Evolutionary conservation across 352 stramenopile species (phyloP).

Genomic region (Phytophthora idaei): DNA sequence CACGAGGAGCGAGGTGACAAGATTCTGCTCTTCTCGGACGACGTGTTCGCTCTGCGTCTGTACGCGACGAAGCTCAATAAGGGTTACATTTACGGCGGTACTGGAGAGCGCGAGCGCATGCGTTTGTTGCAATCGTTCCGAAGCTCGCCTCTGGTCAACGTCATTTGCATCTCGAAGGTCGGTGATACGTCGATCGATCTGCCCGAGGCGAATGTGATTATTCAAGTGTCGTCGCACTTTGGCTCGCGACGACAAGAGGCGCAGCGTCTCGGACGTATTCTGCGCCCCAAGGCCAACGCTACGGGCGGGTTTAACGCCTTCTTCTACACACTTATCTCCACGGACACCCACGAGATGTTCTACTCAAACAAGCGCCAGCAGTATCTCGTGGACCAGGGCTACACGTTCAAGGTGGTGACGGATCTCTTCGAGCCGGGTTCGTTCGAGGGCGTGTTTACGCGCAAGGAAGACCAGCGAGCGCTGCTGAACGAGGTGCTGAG

Average conservation of each 20-base stretch:
- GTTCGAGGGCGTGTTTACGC: conserved; percentile 83
- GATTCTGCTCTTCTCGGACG: conserved; percentile 99
- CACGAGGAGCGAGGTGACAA: conserved; percentile 98
- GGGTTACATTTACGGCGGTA: conserved; percentile 97
- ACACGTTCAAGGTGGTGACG: conserved; percentile 99
- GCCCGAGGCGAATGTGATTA: conserved; percentile 99
- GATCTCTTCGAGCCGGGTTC: conserved; percentile 89
- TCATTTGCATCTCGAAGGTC: conserved; percentile 94
- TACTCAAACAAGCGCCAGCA: conserved; percentile 99
- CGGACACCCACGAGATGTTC: conserved; percentile 99
- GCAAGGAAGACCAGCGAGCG: conserved; percentile 78
- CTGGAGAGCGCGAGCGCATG: conserved; percentile 92
- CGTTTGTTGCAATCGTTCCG: conserved; percentile 86
- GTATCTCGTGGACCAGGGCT: conserved; percentile 99
- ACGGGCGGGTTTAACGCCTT: conserved; percentile 99
- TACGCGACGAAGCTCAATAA: conserved; percentile 94
- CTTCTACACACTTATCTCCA: conserved; percentile 99
- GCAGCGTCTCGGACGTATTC: conserved; percentile 98
- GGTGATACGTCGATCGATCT: conserved; percentile 99
- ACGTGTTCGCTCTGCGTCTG: conserved; percentile 96
- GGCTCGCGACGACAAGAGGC: conserved; percentile 99
- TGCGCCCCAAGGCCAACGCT: conserved; percentile 96
- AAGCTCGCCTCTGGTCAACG: conserved; percentile 84
- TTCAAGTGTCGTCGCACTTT: conserved; percentile 99
- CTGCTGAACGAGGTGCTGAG: conserved; percentile 83